Percentiles rank a stretch among this genome's conserved stretches.
phyloP scores from a whole-genome alignment of 2,329 filamentous ascomycete genomes.

The Alternaria dauci region DNA sequence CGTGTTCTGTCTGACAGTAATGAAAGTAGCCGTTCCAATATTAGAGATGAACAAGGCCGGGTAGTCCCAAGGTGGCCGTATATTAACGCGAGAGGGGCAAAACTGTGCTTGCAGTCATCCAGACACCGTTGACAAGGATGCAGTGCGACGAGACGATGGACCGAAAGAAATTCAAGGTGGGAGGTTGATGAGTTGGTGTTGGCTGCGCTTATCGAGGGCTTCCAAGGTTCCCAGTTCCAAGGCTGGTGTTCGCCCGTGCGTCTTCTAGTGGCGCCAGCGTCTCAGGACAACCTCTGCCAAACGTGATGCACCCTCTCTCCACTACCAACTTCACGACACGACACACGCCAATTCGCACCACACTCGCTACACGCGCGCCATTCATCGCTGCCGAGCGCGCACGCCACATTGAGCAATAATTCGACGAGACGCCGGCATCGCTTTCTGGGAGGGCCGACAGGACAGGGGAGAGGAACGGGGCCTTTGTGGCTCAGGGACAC shows the following conservation, averaged over 20 bases:
- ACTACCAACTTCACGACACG: slow-evolving; percentile 33
- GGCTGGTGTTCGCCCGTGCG: slow-evolving; percentile 20
- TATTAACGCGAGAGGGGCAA: not conserved
- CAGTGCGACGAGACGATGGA: not conserved
- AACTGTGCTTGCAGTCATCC: not conserved
- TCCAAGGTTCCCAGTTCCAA: not conserved
- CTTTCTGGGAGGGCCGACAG: slow-evolving; percentile 32
- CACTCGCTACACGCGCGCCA: slow-evolving; percentile 30
- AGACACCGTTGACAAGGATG: not conserved
- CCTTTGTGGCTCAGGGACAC: slow-evolving; percentile 43
- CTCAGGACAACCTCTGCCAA: slow-evolving; percentile 36
- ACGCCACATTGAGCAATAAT: slow-evolving; percentile 13
- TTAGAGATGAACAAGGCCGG: not conserved
- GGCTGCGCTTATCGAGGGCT: slow-evolving; percentile 20
- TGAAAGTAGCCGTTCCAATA: not conserved
- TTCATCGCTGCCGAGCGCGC: slow-evolving; percentile 22
- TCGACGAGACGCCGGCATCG: slow-evolving; percentile 24
- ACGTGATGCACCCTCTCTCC: slow-evolving; percentile 25
- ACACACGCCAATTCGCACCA: slow-evolving; percentile 29
- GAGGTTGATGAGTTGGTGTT: not conserved
- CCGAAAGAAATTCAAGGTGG: not conserved
- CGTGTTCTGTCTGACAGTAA: not conserved
- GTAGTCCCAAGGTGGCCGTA: not conserved
- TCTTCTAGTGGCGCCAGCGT: slow-evolving; percentile 10
- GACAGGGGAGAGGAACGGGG: slow-evolving; percentile 35